phyloP scores from a whole-genome alignment of 2,329 filamentous ascomycete genomes.

The Aureobasidium sp. region DNA sequence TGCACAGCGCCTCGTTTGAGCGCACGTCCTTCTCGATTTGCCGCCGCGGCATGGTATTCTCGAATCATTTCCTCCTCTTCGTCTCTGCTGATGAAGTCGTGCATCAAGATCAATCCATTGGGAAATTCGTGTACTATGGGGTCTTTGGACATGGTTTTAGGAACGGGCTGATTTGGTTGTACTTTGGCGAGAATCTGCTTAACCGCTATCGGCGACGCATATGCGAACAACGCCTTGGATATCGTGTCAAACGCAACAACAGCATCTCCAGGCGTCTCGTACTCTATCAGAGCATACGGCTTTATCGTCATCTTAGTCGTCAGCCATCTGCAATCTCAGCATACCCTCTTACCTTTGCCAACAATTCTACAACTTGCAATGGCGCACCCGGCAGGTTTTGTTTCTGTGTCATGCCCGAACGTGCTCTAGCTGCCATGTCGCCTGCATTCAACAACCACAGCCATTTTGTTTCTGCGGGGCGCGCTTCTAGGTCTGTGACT shows the following conservation, averaged over 20 bases:
- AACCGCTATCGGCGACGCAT: constrained; percentile 1
- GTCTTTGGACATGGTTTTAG: neutral
- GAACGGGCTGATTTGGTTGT: neutral
- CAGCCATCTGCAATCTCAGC: neutral
- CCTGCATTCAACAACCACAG: constrained; percentile 14
- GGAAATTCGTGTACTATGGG: neutral
- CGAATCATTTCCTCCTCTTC: constrained; percentile 15
- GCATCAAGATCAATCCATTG: constrained; percentile 11
- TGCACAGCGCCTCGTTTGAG: constrained; percentile 10
- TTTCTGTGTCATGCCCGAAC: neutral
- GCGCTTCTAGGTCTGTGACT: neutral
- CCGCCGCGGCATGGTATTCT: constrained; percentile 6
- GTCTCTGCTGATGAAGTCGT: constrained; percentile 11
- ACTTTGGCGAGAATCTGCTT: neutral
- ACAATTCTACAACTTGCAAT: constrained; percentile 1
- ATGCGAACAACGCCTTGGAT: neutral
- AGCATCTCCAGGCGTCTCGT: neutral
- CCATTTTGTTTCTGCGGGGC: neutral
- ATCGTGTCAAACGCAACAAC: neutral
- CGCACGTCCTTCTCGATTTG: neutral
- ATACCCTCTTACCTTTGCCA: constrained; percentile 2
- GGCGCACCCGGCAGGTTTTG: constrained; percentile 2
- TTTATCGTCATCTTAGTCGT: constrained; percentile 1
- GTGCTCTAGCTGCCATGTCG: constrained; percentile 5
- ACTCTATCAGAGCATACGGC: constrained; percentile 12